Evolutionary conservation across 495 filamentous ascomycete genomes (phyloP).

Genomic region (Penicillium chermesinum): DNA sequence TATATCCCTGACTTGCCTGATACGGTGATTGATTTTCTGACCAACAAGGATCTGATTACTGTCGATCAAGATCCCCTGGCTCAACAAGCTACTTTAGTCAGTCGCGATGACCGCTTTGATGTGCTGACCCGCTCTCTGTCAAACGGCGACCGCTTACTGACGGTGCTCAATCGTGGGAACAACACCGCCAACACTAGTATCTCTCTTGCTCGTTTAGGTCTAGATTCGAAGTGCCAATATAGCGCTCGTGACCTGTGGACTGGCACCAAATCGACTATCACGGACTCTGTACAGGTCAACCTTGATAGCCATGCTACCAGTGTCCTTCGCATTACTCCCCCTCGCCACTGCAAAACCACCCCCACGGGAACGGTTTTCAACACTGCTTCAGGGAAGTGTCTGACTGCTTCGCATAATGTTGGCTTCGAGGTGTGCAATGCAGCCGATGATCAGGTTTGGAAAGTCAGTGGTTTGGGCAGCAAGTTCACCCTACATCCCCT

Average conservation of each 20-base stretch:
- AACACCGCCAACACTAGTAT: slow-evolving; percentile 12
- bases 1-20: slow-evolving; percentile 31
- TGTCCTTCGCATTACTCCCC: slow-evolving; percentile 23
- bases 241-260: slow-evolving; percentile 20
- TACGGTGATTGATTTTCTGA: slow-evolving; percentile 29
- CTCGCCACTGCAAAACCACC: slow-evolving; percentile 11
- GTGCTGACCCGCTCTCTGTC: slow-evolving; percentile 27
- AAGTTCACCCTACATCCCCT: slow-evolving; percentile 21
- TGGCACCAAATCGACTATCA: slow-evolving; percentile 7
- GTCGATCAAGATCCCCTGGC: slow-evolving; percentile 39
- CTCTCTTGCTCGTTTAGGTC: slow-evolving; percentile 18
- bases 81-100: slow-evolving; percentile 37
- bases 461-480: slow-evolving; percentile 11
- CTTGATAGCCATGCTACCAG: slow-evolving; percentile 26
- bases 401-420: slow-evolving; percentile 20
- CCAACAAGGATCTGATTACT: slow-evolving; percentile 33
- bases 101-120: slow-evolving; percentile 28
- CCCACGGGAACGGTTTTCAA: slow-evolving; percentile 34
- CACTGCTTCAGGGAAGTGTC: slow-evolving; percentile 26
- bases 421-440: slow-evolving; percentile 23
- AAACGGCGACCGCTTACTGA: slow-evolving; percentile 28
- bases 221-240: slow-evolving; percentile 18
- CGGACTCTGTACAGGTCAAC: slow-evolving; percentile 12
- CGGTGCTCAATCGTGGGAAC: slow-evolving; percentile 30
- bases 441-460: slow-evolving; percentile 26